Evolutionary conservation across 2,329 filamentous ascomycete species (phyloP).

Genomic region (Alternaria angustiovoidea): DNA sequence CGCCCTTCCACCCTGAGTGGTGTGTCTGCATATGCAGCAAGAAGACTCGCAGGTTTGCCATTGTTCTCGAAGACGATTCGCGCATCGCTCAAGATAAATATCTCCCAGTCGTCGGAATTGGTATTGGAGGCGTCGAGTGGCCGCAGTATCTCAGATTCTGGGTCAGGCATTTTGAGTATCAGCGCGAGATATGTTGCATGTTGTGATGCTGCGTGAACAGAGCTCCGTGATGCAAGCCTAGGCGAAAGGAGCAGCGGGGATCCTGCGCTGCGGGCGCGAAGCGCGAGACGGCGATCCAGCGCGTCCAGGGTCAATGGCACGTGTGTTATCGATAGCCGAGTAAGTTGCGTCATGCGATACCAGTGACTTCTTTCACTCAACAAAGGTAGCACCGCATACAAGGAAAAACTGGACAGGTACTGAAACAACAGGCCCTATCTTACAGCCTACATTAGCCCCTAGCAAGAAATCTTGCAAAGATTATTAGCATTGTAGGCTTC

Average conservation of each 20-base stretch:
- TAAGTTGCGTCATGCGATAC: constrained; percentile 2
- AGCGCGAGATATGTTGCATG: constrained; percentile 16
- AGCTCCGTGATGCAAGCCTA: not conserved
- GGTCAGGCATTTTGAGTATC: constrained; percentile 33
- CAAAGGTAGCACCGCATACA: not conserved
- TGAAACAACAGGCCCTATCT: no score
- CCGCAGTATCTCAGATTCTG: constrained; percentile 51
- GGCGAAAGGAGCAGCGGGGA: constrained; percentile 2
- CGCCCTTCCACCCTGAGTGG: constrained; percentile 69
- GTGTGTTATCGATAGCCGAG: constrained; percentile 13
- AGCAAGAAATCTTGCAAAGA: no score
- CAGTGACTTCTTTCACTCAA: not conserved
- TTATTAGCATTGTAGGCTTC: no score
- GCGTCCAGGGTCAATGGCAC: constrained; percentile 14
- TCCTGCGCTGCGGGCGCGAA: constrained; percentile 12
- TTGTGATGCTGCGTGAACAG: not conserved
- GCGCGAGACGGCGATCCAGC: constrained; percentile 6
- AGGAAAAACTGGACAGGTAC: no score
- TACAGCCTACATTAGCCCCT: no score
- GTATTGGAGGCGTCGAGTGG: constrained; percentile 51
- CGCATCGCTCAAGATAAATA: constrained; percentile 68
- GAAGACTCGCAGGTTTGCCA: constrained; percentile 63
- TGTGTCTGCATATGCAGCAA: constrained; percentile 66
- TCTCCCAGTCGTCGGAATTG: constrained; percentile 64
- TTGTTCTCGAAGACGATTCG: constrained; percentile 66